Conservation (phyloP, 2,329 filamentous ascomycete species). For the Pestalotiopsis sp. region DNA sequence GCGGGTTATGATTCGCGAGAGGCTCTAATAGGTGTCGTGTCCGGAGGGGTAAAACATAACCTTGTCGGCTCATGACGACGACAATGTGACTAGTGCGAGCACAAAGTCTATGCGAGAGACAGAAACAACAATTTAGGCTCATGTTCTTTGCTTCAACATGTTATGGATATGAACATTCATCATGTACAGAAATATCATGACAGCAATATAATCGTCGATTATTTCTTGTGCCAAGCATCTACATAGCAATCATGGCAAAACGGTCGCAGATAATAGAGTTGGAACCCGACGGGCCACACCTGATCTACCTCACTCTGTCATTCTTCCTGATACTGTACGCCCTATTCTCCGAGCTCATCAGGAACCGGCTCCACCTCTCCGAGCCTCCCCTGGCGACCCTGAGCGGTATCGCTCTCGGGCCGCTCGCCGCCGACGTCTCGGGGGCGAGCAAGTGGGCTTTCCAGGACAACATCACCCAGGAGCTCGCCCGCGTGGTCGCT, state of each 20-base stretch:
- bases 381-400: slow-evolving; percentile 6
- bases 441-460: neutral
- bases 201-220: too few relatives aligned
- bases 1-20: too few relatives aligned
- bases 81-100: neutral
- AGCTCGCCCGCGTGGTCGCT: neutral
- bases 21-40: neutral
- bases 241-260: neutral
- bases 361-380: slow-evolving; percentile 7
- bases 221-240: neutral
- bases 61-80: neutral
- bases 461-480: slow-evolving; percentile 5
- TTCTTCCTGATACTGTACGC: slow-evolving; percentile 4
- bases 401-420: neutral
- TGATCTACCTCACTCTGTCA: slow-evolving; percentile 1
- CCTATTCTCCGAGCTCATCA: slow-evolving; percentile 6
- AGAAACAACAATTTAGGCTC: neutral
- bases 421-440: neutral
- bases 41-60: neutral
- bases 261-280: neutral
- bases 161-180: neutral
- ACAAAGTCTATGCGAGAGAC: neutral
- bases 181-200: neutral
- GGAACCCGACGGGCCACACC: neutral
- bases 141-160: neutral